Percentiles rank a stretch among this genome's conserved stretches.
These are phyloP conservation scores for Candida qinlingensis DNA, from an alignment of 805 yeast genomes.

Conservation along the genomic window DNA sequence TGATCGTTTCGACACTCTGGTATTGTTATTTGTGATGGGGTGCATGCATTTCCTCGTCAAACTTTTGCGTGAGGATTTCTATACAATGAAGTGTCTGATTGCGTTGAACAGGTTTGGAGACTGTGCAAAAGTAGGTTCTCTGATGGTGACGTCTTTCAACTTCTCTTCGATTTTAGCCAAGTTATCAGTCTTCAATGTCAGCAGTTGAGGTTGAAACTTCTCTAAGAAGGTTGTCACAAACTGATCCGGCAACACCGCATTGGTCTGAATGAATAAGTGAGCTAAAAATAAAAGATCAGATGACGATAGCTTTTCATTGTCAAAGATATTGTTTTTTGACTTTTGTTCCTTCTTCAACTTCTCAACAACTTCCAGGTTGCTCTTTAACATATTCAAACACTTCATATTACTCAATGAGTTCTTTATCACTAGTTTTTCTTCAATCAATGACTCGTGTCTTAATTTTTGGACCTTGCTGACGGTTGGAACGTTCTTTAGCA, in stretches of 20 bases:
- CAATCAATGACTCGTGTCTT: conserved; percentile 50
- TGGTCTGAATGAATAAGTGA: conserved; percentile 30
- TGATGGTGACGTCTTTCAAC: conserved; percentile 10
- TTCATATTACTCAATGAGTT: conserved; percentile 25
- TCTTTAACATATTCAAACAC: conserved; percentile 17
- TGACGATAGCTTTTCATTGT: conserved; percentile 18
- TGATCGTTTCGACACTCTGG: no score
- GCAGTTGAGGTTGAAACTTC: conserved; percentile 23
- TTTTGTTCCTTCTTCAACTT: conserved; percentile 16
- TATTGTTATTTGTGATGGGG: no score
- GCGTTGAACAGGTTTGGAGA: conserved; percentile 22
- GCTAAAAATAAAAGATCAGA: conserved; percentile 34
- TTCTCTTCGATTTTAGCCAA: conserved; percentile 8
- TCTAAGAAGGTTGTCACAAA: conserved; percentile 30
- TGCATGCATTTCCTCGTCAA: no score
- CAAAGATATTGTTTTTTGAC: background rate
- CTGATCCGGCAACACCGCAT: conserved; percentile 33
- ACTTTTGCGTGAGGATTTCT: background rate
- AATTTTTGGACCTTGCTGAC: conserved; percentile 58
- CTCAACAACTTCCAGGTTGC: conserved; percentile 7
- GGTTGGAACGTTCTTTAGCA: conserved; percentile 24
- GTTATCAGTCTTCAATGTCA: conserved; percentile 11
- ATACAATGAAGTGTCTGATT: conserved; percentile 10
- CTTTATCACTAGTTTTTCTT: conserved; percentile 21
- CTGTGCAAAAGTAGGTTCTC: conserved; percentile 19